Conservation (phyloP, 1,284 basidiomycete species). For the Thelephora terrestris region DNA sequence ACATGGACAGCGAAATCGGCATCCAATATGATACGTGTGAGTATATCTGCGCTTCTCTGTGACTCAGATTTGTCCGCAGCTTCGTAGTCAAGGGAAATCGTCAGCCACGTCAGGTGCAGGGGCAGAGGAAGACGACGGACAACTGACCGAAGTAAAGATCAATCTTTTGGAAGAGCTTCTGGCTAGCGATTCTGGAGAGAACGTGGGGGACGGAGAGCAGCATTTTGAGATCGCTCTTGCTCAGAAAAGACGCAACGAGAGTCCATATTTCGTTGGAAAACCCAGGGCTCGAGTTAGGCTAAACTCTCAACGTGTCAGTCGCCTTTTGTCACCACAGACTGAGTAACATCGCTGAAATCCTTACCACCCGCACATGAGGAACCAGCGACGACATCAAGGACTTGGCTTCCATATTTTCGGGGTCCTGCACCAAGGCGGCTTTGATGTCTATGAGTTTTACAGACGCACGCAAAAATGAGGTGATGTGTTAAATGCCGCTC, state of each 20-base stretch:
- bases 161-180: slow-evolving; percentile 52
- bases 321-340: slow-evolving; percentile 7
- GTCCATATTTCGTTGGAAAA: slow-evolving; percentile 66
- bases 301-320: slow-evolving; percentile 5
- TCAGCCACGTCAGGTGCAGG: background rate
- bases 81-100: slow-evolving; percentile 8
- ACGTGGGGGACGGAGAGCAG: slow-evolving; percentile 54
- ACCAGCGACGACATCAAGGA: slow-evolving; percentile 37
- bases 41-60: slow-evolving; percentile 60
- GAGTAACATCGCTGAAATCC: background rate
- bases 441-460: slow-evolving; percentile 39
- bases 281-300: slow-evolving; percentile 21
- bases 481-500: slow-evolving; percentile 13
- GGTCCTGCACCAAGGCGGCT: slow-evolving; percentile 51
- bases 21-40: slow-evolving; percentile 56
- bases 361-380: slow-evolving; percentile 3
- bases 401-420: slow-evolving; percentile 58
- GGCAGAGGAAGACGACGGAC: slow-evolving; percentile 4
- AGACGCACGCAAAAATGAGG: slow-evolving; percentile 1
- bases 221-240: slow-evolving; percentile 54
- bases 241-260: slow-evolving; percentile 52
- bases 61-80: slow-evolving; percentile 40
- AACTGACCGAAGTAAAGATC: slow-evolving; percentile 44
- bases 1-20: slow-evolving; percentile 47
- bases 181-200: slow-evolving; percentile 57